Conservation (phyloP, 306 rosid genomes). For the Quercus ilex region DNA sequence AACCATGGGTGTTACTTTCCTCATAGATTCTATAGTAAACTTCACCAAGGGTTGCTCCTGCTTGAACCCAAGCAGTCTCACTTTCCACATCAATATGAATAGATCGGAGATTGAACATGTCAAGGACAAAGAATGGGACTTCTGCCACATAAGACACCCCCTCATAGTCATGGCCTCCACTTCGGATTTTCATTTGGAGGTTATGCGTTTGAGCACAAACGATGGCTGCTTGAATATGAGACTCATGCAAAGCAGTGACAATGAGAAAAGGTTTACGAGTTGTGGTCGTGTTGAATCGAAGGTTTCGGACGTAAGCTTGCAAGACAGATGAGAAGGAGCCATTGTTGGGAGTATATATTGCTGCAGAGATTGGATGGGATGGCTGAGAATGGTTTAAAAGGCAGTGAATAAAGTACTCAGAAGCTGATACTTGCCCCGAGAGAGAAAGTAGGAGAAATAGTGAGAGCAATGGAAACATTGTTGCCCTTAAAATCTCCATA, state of each 20-base stretch:
- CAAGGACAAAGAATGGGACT: slow-evolving; percentile 63
- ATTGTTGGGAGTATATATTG: slow-evolving; percentile 51
- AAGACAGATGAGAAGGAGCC: slow-evolving; percentile 41
- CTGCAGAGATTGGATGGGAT: slow-evolving; percentile 42
- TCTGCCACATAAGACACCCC: slow-evolving; percentile 51
- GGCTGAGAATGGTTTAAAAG: slow-evolving; percentile 40
- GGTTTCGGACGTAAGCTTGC: slow-evolving; percentile 49
- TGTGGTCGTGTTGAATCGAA: slow-evolving; percentile 52
- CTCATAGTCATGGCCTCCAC: slow-evolving; percentile 73
- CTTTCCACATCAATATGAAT: slow-evolving; percentile 32
- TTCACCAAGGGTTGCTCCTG: slow-evolving; percentile 49
- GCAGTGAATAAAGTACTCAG: slow-evolving; percentile 43
- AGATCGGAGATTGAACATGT: slow-evolving; percentile 58
- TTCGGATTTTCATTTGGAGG: slow-evolving; percentile 57
- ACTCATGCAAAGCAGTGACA: slow-evolving; percentile 54
- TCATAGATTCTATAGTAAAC: slow-evolving; percentile 31
- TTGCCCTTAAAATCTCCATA: neutral
- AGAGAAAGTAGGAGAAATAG: neutral
- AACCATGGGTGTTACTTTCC: slow-evolving; percentile 34
- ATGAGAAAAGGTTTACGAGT: slow-evolving; percentile 56
- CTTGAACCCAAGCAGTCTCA: slow-evolving; percentile 58
- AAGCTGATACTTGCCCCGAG: slow-evolving; percentile 16
- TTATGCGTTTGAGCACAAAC: slow-evolving; percentile 47
- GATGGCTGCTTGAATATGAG: slow-evolving; percentile 46
- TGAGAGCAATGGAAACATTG: neutral